Conservation (phyloP, 1,284 basidiomycete species). For the Trichosporon sp. region DNA sequence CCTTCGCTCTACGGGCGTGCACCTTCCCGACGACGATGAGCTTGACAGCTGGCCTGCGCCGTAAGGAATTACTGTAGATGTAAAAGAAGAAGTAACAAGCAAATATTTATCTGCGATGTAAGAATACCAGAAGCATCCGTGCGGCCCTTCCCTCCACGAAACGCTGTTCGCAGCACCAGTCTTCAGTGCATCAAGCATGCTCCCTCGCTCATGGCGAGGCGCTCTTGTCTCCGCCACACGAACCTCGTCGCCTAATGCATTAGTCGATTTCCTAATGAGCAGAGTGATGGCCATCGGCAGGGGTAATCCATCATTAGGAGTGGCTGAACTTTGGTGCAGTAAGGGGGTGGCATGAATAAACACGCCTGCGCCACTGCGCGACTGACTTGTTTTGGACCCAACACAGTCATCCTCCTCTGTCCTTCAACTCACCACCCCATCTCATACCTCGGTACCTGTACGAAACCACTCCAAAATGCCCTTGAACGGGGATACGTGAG, state of each 20-base stretch:
- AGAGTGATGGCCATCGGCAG: too few relatives aligned
- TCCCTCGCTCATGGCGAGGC: too few relatives aligned
- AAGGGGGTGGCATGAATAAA: too few relatives aligned
- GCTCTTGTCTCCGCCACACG: too few relatives aligned
- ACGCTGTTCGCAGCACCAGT: too few relatives aligned
- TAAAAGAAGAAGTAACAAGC: neutral
- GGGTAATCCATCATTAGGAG: too few relatives aligned
- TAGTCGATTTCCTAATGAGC: too few relatives aligned
- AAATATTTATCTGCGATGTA: neutral
- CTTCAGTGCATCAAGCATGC: too few relatives aligned
- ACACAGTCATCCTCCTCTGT: slow-evolving; percentile 17
- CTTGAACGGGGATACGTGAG: slow-evolving; percentile 13
- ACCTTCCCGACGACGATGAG: slow-evolving; percentile 19
- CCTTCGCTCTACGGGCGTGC: slow-evolving; percentile 20
- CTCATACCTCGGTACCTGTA: neutral
- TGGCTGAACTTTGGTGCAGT: too few relatives aligned
- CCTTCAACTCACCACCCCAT: neutral
- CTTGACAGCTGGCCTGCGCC: neutral
- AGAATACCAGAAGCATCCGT: neutral
- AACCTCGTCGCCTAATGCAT: too few relatives aligned
- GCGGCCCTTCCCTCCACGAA: too few relatives aligned
- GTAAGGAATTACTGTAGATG: neutral
- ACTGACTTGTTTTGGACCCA: slow-evolving; percentile 29
- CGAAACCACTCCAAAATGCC: neutral
- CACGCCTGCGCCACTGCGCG: slow-evolving; percentile 23